Evolutionary conservation across 345 rosid species (phyloP).

Genomic region (Garcia nutans): DNA sequence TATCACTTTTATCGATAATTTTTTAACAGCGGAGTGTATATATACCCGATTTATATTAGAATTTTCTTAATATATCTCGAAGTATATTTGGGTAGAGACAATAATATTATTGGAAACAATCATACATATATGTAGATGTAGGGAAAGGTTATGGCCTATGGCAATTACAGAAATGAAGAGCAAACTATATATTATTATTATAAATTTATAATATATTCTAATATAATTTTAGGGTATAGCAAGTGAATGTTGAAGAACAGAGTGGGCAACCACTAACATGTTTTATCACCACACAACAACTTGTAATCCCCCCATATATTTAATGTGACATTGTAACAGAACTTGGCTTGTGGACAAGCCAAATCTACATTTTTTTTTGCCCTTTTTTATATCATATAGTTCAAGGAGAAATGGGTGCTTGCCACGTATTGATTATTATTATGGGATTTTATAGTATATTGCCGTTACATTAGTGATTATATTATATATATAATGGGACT

Average conservation of each 20-base stretch:
- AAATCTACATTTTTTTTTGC: background rate
- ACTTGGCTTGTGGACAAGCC: background rate
- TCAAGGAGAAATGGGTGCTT: background rate
- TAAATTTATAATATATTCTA: too few species aligned
- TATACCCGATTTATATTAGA: too few species aligned
- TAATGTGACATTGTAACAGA: background rate
- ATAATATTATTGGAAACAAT: background rate
- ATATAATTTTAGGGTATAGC: background rate
- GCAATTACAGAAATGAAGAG: too few species aligned
- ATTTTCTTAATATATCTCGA: background rate
- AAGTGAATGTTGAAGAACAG: conserved; percentile 10
- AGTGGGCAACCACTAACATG: conserved; percentile 21
- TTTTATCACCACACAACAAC: conserved; percentile 3
- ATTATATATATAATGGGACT: too few species aligned
- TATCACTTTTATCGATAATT: too few species aligned
- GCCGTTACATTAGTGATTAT: too few species aligned
- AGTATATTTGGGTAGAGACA: background rate
- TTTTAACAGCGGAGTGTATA: too few species aligned
- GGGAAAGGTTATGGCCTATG: conserved; percentile 7
- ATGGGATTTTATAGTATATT: too few species aligned
- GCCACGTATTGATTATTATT: background rate
- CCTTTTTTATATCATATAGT: background rate
- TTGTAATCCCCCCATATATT: background rate
- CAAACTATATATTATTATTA: too few species aligned
- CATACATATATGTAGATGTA: conserved; percentile 5